Evolutionary conservation across 768 basidiomycete genomes (phyloP).

Genomic region (Boletellus ananas): DNA sequence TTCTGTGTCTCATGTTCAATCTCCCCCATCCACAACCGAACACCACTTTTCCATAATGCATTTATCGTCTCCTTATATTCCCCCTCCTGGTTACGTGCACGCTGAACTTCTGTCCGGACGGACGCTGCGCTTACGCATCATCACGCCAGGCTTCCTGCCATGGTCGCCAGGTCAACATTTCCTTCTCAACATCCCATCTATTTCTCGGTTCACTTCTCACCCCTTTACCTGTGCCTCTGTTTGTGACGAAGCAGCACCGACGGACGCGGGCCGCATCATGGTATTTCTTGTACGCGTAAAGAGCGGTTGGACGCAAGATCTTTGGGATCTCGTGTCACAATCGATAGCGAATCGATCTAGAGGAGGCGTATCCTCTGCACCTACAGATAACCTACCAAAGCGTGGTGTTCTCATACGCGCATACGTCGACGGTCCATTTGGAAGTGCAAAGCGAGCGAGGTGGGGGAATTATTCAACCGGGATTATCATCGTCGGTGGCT

Average conservation of each 20-base stretch:
- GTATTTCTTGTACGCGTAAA: slow-evolving; percentile 67
- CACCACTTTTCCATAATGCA: not conserved
- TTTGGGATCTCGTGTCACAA: slow-evolving; percentile 53
- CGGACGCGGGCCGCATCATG: slow-evolving; percentile 51
- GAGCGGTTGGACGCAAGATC: slow-evolving; percentile 61
- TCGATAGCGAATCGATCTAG: slow-evolving; percentile 35
- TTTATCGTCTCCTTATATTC: slow-evolving; percentile 31
- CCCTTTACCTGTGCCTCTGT: slow-evolving; percentile 71
- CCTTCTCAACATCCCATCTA: slow-evolving; percentile 59
- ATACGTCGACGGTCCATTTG: slow-evolving; percentile 66
- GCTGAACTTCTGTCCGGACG: slow-evolving; percentile 67
- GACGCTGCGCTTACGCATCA: slow-evolving; percentile 64
- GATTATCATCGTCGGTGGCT: slow-evolving; percentile 66
- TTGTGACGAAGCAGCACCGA: slow-evolving; percentile 44
- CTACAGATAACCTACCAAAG: slow-evolving; percentile 29
- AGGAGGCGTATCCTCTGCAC: slow-evolving; percentile 10
- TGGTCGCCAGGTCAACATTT: slow-evolving; percentile 85
- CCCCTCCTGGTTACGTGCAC: slow-evolving; percentile 66
- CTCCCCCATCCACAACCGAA: not conserved
- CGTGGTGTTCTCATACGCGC: slow-evolving; percentile 52
- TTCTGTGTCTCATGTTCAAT: not conserved
- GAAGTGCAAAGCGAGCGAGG: slow-evolving; percentile 53
- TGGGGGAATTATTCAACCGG: slow-evolving; percentile 61
- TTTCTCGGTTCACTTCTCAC: slow-evolving; percentile 60
- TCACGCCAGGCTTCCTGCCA: slow-evolving; percentile 49